Base-by-base conservation (phyloP, 2,329 filamentous ascomycete genomes). In the Sporothrix curviconia region DNA sequence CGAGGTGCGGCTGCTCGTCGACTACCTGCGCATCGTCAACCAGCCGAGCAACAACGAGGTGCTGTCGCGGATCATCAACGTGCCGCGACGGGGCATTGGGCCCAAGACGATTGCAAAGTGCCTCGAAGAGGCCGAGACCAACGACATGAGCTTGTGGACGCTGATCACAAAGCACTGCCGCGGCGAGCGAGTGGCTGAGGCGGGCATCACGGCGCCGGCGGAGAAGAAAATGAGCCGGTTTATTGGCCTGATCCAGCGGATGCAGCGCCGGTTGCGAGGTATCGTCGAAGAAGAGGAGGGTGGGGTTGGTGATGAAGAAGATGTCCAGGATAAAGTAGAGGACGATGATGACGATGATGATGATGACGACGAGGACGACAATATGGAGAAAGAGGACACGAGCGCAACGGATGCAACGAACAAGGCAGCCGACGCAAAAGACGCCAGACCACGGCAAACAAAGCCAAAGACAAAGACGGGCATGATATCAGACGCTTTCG, bases 11-110 rank as follows among this genome's bases (percentile, higher is more conserved):
- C 79, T 90, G 7, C 69, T 97, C 0, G 72, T 97, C 4, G 91
- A 96, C 68, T 97, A 99, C 68, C 76, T 97, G 14, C 83, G 91
- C 32, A 86, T 95, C 3, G 84, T 96, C 32, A 83, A 89, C 66
- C 87, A 95, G 61, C 89, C 91, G 1, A 81, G 89, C 46, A 92
- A 95, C 68, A 95, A 92, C 64, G 92, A 96, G 67, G 90, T 90
- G 0, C 73, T 97, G 1, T 81, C 86, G 4, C 82, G 90, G 32
- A 84, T 96, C 57, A 85, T 97, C 67, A 97, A 97, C 66, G 80
- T 87, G 0, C 94, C 92, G 0, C 80, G 87, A 28, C 81, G 92
- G 55, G 87, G 88, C 28, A 82, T 97, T 53, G 92, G 94, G 11
- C 89, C 92, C 7, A 77, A 78, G 4, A 95, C 91, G 0, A 77